Conservation (phyloP, 164 flowering plant species). For the Paratinospora sagittata region DNA sequence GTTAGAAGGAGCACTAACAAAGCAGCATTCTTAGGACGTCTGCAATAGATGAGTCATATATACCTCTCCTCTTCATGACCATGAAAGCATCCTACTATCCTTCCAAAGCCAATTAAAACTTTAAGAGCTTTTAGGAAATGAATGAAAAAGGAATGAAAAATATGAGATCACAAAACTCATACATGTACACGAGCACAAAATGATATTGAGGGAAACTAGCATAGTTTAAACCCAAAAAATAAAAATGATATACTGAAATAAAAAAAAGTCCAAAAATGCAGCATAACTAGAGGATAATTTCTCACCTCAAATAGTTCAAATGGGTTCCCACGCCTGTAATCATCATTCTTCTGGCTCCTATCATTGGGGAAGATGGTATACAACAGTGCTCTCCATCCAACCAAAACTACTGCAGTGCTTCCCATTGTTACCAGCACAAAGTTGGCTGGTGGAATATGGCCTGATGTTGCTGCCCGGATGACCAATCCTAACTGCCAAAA, state of each 20-base stretch:
- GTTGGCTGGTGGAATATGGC: constrained; percentile 56
- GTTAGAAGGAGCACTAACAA: background rate
- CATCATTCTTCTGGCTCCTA: constrained; percentile 56
- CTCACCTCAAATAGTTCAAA: constrained; percentile 93
- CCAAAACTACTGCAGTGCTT: constrained; percentile 68
- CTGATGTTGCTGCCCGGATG: constrained; percentile 51
- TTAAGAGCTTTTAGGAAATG: background rate
- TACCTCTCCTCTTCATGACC: background rate
- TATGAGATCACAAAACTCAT: background rate
- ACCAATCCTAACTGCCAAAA: constrained; percentile 63
- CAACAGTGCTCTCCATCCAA: constrained; percentile 81
- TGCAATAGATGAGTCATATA: background rate
- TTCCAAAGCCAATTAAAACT: background rate
- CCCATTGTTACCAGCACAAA: constrained; percentile 82
- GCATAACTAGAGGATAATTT: background rate
- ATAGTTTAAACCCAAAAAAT: background rate
- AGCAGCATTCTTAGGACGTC: background rate
- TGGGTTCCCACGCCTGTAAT: constrained; percentile 71
- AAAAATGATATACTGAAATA: background rate
- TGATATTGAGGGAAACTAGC: background rate
- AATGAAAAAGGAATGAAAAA: background rate
- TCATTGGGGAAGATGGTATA: constrained; percentile 41
- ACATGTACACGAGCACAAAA: background rate
- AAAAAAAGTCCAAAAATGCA: background rate
- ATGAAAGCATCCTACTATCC: background rate